Base-by-base conservation (phyloP, 495 filamentous ascomycete species). In the Daldinia loculata region DNA sequence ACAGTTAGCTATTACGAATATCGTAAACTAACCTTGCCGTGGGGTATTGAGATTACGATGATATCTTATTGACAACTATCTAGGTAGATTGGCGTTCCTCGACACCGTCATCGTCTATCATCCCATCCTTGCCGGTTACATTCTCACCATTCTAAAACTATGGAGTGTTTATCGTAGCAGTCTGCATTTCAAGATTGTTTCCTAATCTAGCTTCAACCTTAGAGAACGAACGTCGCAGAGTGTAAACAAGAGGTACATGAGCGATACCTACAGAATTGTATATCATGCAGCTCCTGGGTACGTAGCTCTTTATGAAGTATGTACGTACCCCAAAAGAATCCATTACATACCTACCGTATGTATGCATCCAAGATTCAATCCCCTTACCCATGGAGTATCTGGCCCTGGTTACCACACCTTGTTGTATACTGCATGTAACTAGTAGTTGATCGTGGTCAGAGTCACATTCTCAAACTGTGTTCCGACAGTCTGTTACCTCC, bases 401-500 rank as follows among this genome's bases (percentile, higher is more conserved):
- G 41, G 8, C 55, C 57, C 43, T 60, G 9, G 24, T 30, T 17
- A 57, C n/a, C 56, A 58, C 61, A 61, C 30, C 26, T 56, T 53
- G 22, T 45, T 71, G 29, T 51, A 56, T 62, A 26, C 36, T 36
- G 41, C 17, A 52, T 50, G 45, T 61, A 39, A 29, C 66, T 61
- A n/a, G 48, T 12, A 30, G 56, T 52, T 29, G 19, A 22, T 48
- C 53, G 51, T 66, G 22, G 30, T 43, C 52, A 74, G 62, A 72
- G 67, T 73, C 65, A 65, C 50, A 67, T 72, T 64, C 61, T 74
- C 69, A 76, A 72, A 76, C 72, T 56, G 61, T 52, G 64, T 75
- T 67, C 70, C 65, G 70, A 74, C 70, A 62, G 70, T 56, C 70
- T 74, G 75, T 70, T 72, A 74, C 75, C 71, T 57, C 27, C 53